A percentile compares a stretch with the other conserved stretches of the same genome.
Conservation (phyloP, 2,329 filamentous ascomycete species). For the Bipolaris victoriae region DNA sequence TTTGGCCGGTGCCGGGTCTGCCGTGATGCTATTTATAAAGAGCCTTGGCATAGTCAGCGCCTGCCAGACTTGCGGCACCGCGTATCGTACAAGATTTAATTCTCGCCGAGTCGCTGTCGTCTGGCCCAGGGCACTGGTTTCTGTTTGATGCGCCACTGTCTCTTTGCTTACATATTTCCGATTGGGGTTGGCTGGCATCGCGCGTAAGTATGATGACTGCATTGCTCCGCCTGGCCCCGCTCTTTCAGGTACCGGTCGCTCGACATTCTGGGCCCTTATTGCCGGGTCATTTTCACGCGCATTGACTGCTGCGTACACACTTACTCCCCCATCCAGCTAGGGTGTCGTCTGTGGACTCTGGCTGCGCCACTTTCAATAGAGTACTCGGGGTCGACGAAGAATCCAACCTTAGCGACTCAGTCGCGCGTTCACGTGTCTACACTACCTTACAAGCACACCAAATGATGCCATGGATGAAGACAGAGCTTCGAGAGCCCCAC, state of each 20-base stretch:
- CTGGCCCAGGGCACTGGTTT: neutral
- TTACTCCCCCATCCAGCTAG: neutral
- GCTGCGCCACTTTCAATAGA: too few species aligned
- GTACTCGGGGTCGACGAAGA: too few species aligned
- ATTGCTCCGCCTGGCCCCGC: neutral
- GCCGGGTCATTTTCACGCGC: neutral
- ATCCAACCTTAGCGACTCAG: too few species aligned
- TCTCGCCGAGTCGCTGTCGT: neutral
- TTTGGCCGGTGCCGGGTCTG: slow-evolving; percentile 1
- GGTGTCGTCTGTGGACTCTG: too few species aligned
- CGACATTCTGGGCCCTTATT: neutral
- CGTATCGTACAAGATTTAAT: neutral
- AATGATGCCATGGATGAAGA: too few species aligned
- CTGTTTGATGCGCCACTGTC: neutral
- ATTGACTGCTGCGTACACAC: neutral
- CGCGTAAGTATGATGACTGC: neutral
- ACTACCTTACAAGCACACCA: too few species aligned
- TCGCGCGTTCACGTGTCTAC: too few species aligned
- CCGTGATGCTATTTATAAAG: slow-evolving; percentile 1
- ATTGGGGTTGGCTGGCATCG: too few species aligned
- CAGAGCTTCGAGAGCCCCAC: too few species aligned
- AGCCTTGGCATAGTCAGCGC: neutral
- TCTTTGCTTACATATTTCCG: neutral
- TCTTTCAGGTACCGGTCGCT: neutral
- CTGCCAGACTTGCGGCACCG: neutral